A percentile compares a stretch with the other conserved stretches of the same genome.
Evolutionary conservation across 345 rosid genomes (phyloP).

Genomic region (Heritiera littoralis): DNA sequence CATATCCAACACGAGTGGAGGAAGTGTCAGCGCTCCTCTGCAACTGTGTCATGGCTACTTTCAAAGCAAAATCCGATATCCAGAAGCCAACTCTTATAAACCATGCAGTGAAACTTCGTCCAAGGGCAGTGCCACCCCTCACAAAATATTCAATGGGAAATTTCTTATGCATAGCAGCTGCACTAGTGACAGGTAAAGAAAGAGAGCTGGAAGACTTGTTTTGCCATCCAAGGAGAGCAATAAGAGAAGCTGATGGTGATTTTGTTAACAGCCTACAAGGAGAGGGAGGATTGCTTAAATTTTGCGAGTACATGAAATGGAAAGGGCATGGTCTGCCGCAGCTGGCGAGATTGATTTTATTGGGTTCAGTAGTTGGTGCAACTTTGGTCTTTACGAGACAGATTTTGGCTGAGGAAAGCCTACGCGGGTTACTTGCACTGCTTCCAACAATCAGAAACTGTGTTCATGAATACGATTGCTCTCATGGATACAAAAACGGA

Average conservation of each 20-base stretch:
- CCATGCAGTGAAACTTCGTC: conserved; percentile 17
- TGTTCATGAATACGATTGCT: not conserved
- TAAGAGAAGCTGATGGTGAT: not conserved
- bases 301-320: not conserved
- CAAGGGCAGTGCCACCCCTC: conserved; percentile 18
- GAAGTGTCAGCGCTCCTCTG: conserved; percentile 27
- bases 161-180: not conserved
- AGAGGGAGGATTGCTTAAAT: conserved; percentile 1
- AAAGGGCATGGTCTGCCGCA: not conserved
- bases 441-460: not conserved
- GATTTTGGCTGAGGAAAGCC: conserved; percentile 14
- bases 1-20: conserved; percentile 28
- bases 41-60: conserved; percentile 18
- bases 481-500: not conserved
- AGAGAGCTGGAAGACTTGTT: conserved; percentile 4
- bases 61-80: conserved; percentile 9
- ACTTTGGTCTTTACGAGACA: conserved; percentile 2
- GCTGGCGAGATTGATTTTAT: not conserved
- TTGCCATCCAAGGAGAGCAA: not conserved
- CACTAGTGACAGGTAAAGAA: not conserved
- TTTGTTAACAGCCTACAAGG: not conserved
- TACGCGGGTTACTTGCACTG: not conserved
- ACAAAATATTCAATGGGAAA: conserved; percentile 20
- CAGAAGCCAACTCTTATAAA: conserved; percentile 2
- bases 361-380: conserved; percentile 11